Evolutionary conservation across 768 basidiomycete species (phyloP).

Genomic region (Hypsizygus marmoreus): DNA sequence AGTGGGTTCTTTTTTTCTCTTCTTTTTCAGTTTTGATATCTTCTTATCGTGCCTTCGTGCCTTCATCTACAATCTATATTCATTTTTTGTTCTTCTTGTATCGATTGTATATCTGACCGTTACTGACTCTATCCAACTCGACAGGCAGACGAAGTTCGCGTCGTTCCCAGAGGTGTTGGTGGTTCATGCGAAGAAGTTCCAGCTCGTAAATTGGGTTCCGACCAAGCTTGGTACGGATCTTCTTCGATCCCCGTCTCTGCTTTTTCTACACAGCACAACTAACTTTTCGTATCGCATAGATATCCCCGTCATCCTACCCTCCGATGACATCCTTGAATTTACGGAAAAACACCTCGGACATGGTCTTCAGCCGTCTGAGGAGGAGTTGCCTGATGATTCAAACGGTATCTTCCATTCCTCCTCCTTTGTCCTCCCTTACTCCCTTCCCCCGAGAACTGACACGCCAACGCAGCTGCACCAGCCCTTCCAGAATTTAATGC

Average conservation of each 20-base stretch:
- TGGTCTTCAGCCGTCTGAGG: constrained; percentile 72
- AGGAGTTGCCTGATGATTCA: constrained; percentile 61
- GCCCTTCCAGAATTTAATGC: constrained; percentile 69
- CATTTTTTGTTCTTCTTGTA: too few species aligned
- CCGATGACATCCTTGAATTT: constrained; percentile 57
- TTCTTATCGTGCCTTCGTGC: too few species aligned
- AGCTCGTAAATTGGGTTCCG: constrained; percentile 96
- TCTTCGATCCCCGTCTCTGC: not conserved
- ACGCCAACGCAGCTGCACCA: constrained; percentile 35
- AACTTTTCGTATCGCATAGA: constrained; percentile 61
- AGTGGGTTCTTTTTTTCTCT: constrained; percentile 49
- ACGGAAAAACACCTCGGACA: constrained; percentile 60
- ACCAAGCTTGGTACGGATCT: constrained; percentile 76
- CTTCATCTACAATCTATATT: too few species aligned
- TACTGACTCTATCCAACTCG: too few species aligned
- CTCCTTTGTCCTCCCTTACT: not conserved
- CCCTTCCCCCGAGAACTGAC: not conserved
- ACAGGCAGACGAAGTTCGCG: constrained; percentile 77
- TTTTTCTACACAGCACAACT: not conserved
- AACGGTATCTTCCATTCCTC: constrained; percentile 25
- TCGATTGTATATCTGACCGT: too few species aligned
- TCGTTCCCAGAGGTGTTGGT: constrained; percentile 89
- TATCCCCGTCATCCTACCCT: constrained; percentile 78
- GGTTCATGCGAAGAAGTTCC: constrained; percentile 91
- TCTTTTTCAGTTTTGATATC: not conserved